Percentiles rank a stretch among this genome's conserved stretches.
phyloP scores from a whole-genome alignment of 768 basidiomycete genomes.

The Trametes punicea region DNA sequence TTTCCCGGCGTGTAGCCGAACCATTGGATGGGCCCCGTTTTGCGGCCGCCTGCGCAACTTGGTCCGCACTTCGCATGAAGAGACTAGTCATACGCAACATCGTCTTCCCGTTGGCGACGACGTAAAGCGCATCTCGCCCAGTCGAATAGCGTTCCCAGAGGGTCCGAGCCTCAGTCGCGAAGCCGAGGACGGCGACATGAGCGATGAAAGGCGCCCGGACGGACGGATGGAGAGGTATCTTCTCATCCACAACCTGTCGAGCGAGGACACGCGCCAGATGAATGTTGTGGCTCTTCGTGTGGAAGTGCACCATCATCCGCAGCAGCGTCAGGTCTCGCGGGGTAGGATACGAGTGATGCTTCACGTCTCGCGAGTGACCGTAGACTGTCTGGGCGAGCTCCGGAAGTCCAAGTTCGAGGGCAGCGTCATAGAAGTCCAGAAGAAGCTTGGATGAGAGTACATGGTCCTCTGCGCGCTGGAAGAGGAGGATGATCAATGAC shows the following conservation, averaged over 20 bases:
- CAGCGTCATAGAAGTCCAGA: constrained; percentile 29
- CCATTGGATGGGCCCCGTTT: not conserved
- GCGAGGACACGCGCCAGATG: constrained; percentile 50
- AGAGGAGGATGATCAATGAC: constrained; percentile 11
- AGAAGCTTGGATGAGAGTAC: constrained; percentile 41
- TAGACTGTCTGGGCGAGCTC: constrained; percentile 46
- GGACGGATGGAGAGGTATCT: constrained; percentile 40
- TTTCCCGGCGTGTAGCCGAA: constrained; percentile 7
- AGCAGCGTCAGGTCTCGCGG: constrained; percentile 45
- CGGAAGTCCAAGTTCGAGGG: constrained; percentile 16
- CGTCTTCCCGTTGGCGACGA: constrained; percentile 45
- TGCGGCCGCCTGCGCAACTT: constrained; percentile 9
- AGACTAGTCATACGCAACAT: constrained; percentile 52
- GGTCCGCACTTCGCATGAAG: constrained; percentile 28
- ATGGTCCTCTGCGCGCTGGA: constrained; percentile 21
- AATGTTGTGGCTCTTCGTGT: constrained; percentile 34
- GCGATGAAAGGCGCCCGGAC: constrained; percentile 51
- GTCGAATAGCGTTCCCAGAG: constrained; percentile 57
- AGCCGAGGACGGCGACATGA: constrained; percentile 43
- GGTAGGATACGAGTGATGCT: constrained; percentile 33
- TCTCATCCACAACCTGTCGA: constrained; percentile 42
- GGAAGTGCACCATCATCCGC: constrained; percentile 53
- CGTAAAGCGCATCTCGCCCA: constrained; percentile 35
- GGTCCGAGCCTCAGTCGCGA: constrained; percentile 43
- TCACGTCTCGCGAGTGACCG: constrained; percentile 37